Evolutionary conservation across 1,284 basidiomycete genomes (phyloP).

Genomic region (Naganishia albida): DNA sequence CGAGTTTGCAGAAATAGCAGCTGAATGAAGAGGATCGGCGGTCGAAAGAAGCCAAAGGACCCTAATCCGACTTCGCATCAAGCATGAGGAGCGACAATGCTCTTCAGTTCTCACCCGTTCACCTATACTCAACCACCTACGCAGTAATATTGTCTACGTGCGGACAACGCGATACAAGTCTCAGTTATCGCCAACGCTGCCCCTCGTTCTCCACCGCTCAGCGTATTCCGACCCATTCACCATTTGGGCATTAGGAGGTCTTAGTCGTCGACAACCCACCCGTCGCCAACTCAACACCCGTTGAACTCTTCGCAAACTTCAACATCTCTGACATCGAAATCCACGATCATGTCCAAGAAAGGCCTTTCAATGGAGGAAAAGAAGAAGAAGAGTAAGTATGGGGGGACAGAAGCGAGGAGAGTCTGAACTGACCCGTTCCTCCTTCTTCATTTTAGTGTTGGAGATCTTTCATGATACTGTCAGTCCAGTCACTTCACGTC

Average conservation of each 20-base stretch:
- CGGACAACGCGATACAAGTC: too few species aligned
- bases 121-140: too few species aligned
- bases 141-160: too few species aligned
- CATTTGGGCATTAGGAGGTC: too few species aligned
- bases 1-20: not conserved
- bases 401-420: not conserved
- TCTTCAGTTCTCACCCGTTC: too few species aligned
- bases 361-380: conserved; percentile 52
- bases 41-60: conserved; percentile 7
- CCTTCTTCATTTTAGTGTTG: conserved; percentile 56
- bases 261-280: too few species aligned
- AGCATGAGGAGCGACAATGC: too few species aligned
- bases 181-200: too few species aligned
- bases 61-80: not conserved
- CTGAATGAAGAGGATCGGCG: not conserved
- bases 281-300: not conserved
- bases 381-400: conserved; percentile 48
- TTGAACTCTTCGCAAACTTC: not conserved
- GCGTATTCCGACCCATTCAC: too few species aligned
- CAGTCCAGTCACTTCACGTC: conserved; percentile 38
- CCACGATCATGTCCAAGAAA: conserved; percentile 46
- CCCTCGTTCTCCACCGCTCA: too few species aligned
- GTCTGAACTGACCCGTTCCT: not conserved
- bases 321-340: too few species aligned
- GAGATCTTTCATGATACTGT: conserved; percentile 89